Evolutionary conservation across 768 basidiomycete genomes (phyloP).

Genomic region (Mycena epipterygia): DNA sequence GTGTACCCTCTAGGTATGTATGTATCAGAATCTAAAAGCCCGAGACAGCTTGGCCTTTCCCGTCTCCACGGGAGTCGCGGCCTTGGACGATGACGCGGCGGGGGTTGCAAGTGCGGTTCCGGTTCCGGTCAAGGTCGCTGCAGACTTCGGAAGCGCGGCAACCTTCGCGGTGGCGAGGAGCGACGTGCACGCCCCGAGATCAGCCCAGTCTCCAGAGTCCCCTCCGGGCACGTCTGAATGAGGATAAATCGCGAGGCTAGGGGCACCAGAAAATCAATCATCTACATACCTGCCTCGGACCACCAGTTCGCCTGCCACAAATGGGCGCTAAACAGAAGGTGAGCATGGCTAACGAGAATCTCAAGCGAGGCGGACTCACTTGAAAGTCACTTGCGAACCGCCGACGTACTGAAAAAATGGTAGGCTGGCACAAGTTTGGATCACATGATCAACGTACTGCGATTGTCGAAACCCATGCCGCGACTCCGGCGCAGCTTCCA

Average conservation of each 20-base stretch:
- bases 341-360: neutral
- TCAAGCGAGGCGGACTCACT: conserved; percentile 37
- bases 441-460: conserved; percentile 43
- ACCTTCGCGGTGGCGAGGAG: conserved; percentile 24
- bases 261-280: conserved; percentile 45
- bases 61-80: conserved; percentile 8
- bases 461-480: conserved; percentile 44
- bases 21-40: conserved; percentile 29
- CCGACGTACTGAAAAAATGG: conserved; percentile 46
- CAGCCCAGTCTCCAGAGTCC: conserved; percentile 47
- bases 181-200: conserved; percentile 48
- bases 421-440: neutral
- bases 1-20: too few relatives aligned
- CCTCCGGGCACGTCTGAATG: conserved; percentile 21
- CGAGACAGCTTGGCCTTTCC: conserved; percentile 18
- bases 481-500: conserved; percentile 48
- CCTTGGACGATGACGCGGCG: neutral
- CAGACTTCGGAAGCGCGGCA: neutral
- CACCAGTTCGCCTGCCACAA: conserved; percentile 56
- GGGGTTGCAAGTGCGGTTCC: neutral
- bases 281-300: conserved; percentile 44
- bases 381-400: conserved; percentile 49
- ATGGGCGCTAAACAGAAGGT: conserved; percentile 41
- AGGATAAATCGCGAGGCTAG: conserved; percentile 14
- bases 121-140: conserved; percentile 24